Conservation (phyloP, 805 yeast species). For the Ogataea neopini region DNA sequence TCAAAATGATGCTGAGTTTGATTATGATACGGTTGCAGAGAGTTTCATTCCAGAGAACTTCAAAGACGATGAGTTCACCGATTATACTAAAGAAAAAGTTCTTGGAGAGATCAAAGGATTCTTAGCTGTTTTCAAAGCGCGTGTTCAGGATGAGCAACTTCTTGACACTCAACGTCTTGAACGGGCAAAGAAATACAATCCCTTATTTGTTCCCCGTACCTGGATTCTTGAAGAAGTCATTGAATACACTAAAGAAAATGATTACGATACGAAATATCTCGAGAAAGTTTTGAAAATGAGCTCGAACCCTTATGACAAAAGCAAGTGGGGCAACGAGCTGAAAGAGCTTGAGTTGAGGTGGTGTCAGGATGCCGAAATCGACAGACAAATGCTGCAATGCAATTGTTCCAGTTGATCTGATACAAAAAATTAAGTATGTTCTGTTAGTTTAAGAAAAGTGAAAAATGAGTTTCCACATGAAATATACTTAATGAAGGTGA, state of each 20-base stretch:
- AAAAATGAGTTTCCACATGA: neutral
- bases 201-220: constrained; percentile 77
- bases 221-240: constrained; percentile 89
- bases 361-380: constrained; percentile 53
- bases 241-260: constrained; percentile 51
- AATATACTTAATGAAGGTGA: neutral
- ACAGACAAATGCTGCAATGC: constrained; percentile 66
- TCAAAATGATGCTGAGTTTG: constrained; percentile 28
- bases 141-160: constrained; percentile 37
- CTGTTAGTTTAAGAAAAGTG: neutral
- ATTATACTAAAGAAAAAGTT: constrained; percentile 40
- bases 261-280: constrained; percentile 52
- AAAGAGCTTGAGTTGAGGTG: constrained; percentile 66
- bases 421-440: neutral
- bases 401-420: constrained; percentile 56
- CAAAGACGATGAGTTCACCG: constrained; percentile 27
- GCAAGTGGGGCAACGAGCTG: constrained; percentile 66
- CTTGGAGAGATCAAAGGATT: constrained; percentile 46
- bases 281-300: constrained; percentile 70
- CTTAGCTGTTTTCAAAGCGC: constrained; percentile 49
- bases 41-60: constrained; percentile 33
- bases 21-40: constrained; percentile 30
- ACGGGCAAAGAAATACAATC: constrained; percentile 57
- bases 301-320: constrained; percentile 66
- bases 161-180: constrained; percentile 41